Evolutionary conservation across 2,329 filamentous ascomycete genomes (phyloP).

Genomic region (Fusarium sp.): DNA sequence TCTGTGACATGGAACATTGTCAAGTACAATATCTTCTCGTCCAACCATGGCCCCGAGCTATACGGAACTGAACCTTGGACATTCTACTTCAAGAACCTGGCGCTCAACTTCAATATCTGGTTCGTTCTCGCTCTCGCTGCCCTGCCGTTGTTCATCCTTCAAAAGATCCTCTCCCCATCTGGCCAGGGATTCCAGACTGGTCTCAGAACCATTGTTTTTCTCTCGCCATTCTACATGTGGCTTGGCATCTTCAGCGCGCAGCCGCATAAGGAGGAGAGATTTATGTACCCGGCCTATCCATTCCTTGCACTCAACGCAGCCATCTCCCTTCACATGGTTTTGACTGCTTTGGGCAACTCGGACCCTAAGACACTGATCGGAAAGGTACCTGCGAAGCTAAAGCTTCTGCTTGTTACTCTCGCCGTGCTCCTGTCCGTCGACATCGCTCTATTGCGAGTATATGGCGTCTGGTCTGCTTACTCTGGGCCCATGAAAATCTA

Average conservation of each 20-base stretch:
- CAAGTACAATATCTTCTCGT: constrained; percentile 92
- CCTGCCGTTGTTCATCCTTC: constrained; percentile 77
- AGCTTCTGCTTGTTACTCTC: constrained; percentile 68
- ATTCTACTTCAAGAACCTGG: constrained; percentile 91
- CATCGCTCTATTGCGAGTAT: constrained; percentile 74
- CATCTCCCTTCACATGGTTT: constrained; percentile 80
- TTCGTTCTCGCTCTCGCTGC: constrained; percentile 80
- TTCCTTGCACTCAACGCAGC: constrained; percentile 90
- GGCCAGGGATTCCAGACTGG: constrained; percentile 72
- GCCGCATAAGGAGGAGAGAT: constrained; percentile 96
- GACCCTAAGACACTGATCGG: constrained; percentile 73
- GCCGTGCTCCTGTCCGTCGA: constrained; percentile 71
- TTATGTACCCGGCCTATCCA: constrained; percentile 98
- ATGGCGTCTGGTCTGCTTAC: constrained; percentile 83
- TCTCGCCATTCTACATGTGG: constrained; percentile 94
- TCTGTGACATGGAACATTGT: constrained; percentile 92
- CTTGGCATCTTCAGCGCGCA: constrained; percentile 89
- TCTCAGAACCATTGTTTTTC: constrained; percentile 78
- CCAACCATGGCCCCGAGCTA: constrained; percentile 83
- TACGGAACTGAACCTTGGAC: constrained; percentile 98
- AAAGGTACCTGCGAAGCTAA: constrained; percentile 78
- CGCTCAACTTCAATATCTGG: constrained; percentile 96
- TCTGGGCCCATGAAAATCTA: constrained; percentile 81
- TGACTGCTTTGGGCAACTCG: constrained; percentile 76
- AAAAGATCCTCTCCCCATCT: constrained; percentile 71